A percentile compares a stretch with the other conserved stretches of the same genome.
Evolutionary conservation across 352 stramenopile genomes (phyloP).

Genomic region (Globisporangium abappressorium): DNA sequence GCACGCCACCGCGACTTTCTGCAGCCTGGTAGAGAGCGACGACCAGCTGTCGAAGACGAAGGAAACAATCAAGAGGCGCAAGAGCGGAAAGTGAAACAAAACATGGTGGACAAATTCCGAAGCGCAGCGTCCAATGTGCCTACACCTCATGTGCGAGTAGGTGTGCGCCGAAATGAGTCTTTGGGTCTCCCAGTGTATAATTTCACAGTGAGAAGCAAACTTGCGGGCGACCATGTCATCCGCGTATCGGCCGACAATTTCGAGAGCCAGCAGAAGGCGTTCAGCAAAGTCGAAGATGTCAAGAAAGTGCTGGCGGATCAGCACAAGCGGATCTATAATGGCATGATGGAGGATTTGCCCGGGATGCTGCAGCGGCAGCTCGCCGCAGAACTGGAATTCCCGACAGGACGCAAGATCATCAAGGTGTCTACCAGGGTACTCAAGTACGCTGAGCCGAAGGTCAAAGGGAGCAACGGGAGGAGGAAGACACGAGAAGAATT

Average conservation of each 20-base stretch:
- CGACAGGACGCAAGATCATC: not conserved
- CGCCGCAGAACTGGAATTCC: constrained; percentile 3
- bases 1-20: not conserved
- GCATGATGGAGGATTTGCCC: not conserved
- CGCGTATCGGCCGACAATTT: constrained; percentile 14
- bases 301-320: constrained; percentile 11
- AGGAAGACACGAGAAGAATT: not conserved
- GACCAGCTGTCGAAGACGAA: not conserved
- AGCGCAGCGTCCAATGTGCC: not conserved
- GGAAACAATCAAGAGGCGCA: not conserved
- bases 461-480: not conserved
- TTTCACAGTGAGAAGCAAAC: constrained; percentile 10
- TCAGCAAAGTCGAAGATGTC: constrained; percentile 12
- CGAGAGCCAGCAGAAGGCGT: constrained; percentile 19
- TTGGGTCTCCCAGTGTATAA: constrained; percentile 14
- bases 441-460: not conserved
- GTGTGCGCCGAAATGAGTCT: constrained; percentile 14
- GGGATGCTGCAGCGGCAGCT: constrained; percentile 5
- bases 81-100: not conserved
- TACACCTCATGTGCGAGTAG: constrained; percentile 15
- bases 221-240: constrained; percentile 14
- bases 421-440: not conserved
- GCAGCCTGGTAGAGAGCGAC: not conserved
- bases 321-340: constrained; percentile 7
- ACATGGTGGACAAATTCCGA: not conserved